Evolutionary conservation across 2,329 filamentous ascomycete species (phyloP).

Genomic region (Monosporascus ibericus): DNA sequence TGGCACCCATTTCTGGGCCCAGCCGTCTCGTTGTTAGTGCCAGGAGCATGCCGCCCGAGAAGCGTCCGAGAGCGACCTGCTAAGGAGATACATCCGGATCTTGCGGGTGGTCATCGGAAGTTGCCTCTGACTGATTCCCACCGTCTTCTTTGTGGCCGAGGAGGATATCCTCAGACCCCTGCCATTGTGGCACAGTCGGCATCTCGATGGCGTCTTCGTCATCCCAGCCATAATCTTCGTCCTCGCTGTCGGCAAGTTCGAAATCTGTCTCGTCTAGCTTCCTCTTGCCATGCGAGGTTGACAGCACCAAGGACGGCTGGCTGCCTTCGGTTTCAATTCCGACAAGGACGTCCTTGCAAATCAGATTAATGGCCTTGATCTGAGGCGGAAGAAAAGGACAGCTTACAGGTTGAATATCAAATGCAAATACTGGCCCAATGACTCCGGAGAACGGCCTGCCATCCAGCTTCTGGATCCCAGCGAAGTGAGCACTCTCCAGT

Average conservation of each 20-base stretch:
- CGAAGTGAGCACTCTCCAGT: constrained; percentile 48
- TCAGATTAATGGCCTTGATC: background rate
- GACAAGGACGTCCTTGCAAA: constrained; percentile 36
- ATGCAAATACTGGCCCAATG: constrained; percentile 41
- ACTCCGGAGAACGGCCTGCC: constrained; percentile 39
- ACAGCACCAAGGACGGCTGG: constrained; percentile 26
- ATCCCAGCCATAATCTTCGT: constrained; percentile 68
- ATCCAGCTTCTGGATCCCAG: constrained; percentile 59
- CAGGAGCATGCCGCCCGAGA: background rate
- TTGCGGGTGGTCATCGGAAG: background rate
- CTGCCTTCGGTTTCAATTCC: constrained; percentile 35
- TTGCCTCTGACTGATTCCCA: background rate
- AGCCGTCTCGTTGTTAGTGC: background rate
- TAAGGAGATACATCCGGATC: background rate
- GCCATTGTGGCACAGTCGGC: constrained; percentile 57
- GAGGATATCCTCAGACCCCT: constrained; percentile 59
- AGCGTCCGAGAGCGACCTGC: background rate
- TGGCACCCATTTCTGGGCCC: background rate
- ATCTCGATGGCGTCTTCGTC: constrained; percentile 58
- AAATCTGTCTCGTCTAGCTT: constrained; percentile 56
- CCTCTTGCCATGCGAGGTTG: constrained; percentile 49
- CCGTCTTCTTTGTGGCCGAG: constrained; percentile 32
- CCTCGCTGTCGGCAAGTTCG: constrained; percentile 56
- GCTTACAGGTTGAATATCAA: constrained; percentile 41
- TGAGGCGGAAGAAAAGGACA: constrained; percentile 3